Evolutionary conservation across 2,329 filamentous ascomycete species (phyloP).

Genomic region (Cryphonectria radicalis): DNA sequence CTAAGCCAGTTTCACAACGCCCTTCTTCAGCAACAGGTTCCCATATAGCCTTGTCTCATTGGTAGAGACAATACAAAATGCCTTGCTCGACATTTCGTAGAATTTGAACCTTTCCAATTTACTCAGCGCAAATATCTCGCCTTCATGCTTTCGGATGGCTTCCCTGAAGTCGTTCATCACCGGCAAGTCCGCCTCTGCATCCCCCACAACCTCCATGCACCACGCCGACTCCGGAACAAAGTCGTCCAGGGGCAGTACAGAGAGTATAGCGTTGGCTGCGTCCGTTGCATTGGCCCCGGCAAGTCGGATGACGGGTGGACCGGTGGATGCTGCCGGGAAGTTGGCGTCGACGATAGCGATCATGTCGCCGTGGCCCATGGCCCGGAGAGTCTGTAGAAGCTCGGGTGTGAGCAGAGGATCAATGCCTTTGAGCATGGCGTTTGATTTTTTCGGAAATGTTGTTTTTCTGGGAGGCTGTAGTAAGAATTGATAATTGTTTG

Average conservation of each 20-base stretch:
- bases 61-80: conserved; percentile 16
- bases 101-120: conserved; percentile 20
- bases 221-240: conserved; percentile 19
- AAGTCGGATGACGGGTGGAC: conserved; percentile 19
- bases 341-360: conserved; percentile 20
- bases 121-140: conserved; percentile 11
- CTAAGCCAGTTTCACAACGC: conserved; percentile 4
- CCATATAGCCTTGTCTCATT: conserved; percentile 14
- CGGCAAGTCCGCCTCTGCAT: conserved; percentile 12
- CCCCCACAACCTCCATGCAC: conserved; percentile 22
- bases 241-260: conserved; percentile 18
- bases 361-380: conserved; percentile 19
- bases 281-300: conserved; percentile 18
- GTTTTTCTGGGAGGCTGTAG: background rate
- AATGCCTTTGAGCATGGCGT: conserved; percentile 17
- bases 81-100: conserved; percentile 11
- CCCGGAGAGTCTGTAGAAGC: conserved; percentile 13
- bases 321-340: conserved; percentile 15
- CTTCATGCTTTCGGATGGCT: conserved; percentile 13
- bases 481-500: background rate
- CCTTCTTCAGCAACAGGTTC: conserved; percentile 17
- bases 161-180: conserved; percentile 19
- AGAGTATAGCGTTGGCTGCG: conserved; percentile 22
- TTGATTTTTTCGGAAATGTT: background rate
- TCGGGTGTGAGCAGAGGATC: conserved; percentile 19